phyloP scores from a whole-genome alignment of 75 land plant species.

The Ceratopteris richardii region DNA sequence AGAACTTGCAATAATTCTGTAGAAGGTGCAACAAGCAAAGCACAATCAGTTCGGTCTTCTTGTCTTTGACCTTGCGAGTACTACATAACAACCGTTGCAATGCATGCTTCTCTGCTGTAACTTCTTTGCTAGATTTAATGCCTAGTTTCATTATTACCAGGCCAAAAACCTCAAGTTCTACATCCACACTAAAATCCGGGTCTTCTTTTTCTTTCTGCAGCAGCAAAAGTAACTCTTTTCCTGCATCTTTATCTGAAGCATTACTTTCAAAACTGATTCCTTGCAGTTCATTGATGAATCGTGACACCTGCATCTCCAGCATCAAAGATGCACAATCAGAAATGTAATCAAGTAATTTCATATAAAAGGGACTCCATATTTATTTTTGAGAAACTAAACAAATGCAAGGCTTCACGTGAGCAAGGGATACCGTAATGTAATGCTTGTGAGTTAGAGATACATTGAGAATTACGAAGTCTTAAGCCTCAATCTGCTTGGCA shows the following conservation, averaged over 20 bases:
- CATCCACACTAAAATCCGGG: slow-evolving; percentile 28
- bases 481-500: too few species aligned
- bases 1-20: slow-evolving; percentile 62
- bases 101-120: slow-evolving; percentile 71
- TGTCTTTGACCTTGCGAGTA: slow-evolving; percentile 70
- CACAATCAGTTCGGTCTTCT: slow-evolving; percentile 72
- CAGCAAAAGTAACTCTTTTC: slow-evolving; percentile 66
- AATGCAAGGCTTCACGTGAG: too few species aligned
- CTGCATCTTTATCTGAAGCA: slow-evolving; percentile 62
- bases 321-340: neutral
- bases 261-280: slow-evolving; percentile 46
- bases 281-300: slow-evolving; percentile 54
- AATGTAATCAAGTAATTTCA: slow-evolving; percentile 1
- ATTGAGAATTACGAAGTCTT: too few species aligned
- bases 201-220: slow-evolving; percentile 58
- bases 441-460: too few species aligned
- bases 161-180: slow-evolving; percentile 65
- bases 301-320: slow-evolving; percentile 37
- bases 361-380: neutral
- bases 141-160: slow-evolving; percentile 61
- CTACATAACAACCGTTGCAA: slow-evolving; percentile 61
- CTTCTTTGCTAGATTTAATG: slow-evolving; percentile 56
- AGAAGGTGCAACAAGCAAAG: slow-evolving; percentile 69
- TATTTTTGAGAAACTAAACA: too few species aligned
- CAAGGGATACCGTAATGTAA: too few species aligned